A percentile compares a stretch with the other conserved stretches of the same genome.
Evolutionary conservation across 2,329 filamentous ascomycete genomes (phyloP).

Genomic region (Chaetomiaceae sp.): DNA sequence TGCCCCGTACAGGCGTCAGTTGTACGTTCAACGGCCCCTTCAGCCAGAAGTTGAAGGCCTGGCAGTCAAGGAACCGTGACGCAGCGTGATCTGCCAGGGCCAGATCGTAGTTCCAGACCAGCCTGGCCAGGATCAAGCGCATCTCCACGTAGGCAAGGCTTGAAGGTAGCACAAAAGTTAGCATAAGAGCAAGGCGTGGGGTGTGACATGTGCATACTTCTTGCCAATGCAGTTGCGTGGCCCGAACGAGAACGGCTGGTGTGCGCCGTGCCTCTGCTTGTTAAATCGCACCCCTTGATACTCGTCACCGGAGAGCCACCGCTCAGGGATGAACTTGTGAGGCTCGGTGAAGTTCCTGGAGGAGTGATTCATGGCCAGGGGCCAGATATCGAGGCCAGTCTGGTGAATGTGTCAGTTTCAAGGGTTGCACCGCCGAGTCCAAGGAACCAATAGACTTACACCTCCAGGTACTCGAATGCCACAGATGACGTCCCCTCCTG

Average conservation of each 20-base stretch:
- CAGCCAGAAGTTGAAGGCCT: constrained; percentile 35
- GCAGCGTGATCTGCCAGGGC: constrained; percentile 32
- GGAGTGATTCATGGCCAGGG: constrained; percentile 39
- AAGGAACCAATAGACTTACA: constrained; percentile 25
- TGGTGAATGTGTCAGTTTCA: constrained; percentile 21
- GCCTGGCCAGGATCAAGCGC: constrained; percentile 38
- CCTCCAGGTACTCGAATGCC: constrained; percentile 30
- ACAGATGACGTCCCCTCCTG: constrained; percentile 30
- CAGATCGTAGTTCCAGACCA: constrained; percentile 47
- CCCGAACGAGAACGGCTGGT: constrained; percentile 43
- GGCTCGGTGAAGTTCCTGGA: constrained; percentile 40
- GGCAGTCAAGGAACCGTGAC: constrained; percentile 34
- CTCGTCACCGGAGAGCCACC: constrained; percentile 36
- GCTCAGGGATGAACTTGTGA: constrained; percentile 42
- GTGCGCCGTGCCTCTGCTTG: constrained; percentile 35
- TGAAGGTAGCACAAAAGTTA: neutral
- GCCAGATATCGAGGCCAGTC: constrained; percentile 40
- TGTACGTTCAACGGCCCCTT: constrained; percentile 34
- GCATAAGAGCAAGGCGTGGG: neutral
- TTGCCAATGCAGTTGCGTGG: constrained; percentile 45
- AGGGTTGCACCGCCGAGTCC: too few relatives aligned
- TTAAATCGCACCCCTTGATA: constrained; percentile 26
- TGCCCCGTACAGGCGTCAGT: too few relatives aligned
- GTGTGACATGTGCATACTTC: constrained; percentile 34
- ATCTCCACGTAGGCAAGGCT: constrained; percentile 47